Evolutionary conservation across 306 rosid genomes (phyloP), one percentile per base, ranked within the genome.

Genomic region (Trifolium fragiferum): DNA sequence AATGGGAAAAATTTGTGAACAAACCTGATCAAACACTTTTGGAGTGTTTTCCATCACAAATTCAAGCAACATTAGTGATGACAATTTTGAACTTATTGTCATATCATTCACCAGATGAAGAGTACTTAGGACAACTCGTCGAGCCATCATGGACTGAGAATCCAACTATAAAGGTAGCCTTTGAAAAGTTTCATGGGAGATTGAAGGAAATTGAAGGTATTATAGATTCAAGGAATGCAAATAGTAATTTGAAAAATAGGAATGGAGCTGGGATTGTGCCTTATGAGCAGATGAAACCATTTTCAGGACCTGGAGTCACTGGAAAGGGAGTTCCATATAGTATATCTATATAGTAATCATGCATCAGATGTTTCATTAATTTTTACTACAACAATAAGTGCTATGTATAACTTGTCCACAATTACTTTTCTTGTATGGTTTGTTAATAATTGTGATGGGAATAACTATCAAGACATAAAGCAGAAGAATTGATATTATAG

Each of bases 231-330:
- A 84, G 88, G 35, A 84, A 84, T 75, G 79, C 63, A 13, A 16
- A 84, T 16, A 35, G 41, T 54, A 35, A 66, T 20, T 7, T 81
- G 55, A 78, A 70, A 38, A 84, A 84, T 38, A 84, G 88, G 8
- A 10, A 67, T 72, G 88, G 88, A 20, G 88, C 77, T 66, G 88
- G 88, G 7, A 15, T 84, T 7, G 63, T 81, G 43, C 88, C 88
- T 51, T 84, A 84, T 67, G 88, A 84, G 74, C 57, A 60, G 14
- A 59, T 84, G 88, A 84, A 84, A n/a, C 88, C 88, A 12, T 78
- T 78, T 61, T 84, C 88, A 15, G 81, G 79, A 4, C 84, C 88
- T 61, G 88, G 88, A 15, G 73, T 84, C 8, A 84, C 88, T 19
- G 85, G 83, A 20, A 81, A 78, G 15, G 88, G 88, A 25, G 69